Percentiles rank a stretch among this genome's conserved stretches.
Evolutionary conservation across 306 rosid genomes (phyloP).

Genomic region (barrel medic (Medicago truncatula)): MtrunA17r5.0-ANR NC_053043.1:13998001-13998500

Average conservation of each 20-base stretch:
- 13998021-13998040: conserved; percentile 35
- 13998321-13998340: too few species aligned
- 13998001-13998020: conserved; percentile 47
- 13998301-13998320: too few species aligned
- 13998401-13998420: too few species aligned
- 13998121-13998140: too few species aligned
- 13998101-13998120: conserved; percentile 46
- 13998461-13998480: not conserved
- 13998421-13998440: not conserved
- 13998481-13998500: not conserved
- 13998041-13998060: conserved; percentile 68
- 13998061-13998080: conserved; percentile 49
- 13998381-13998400: too few species aligned
- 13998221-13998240: not conserved
- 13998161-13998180: not conserved
- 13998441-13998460: not conserved
- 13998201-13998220: not conserved
- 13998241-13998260: too few species aligned
- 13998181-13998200: too few species aligned
- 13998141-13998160: not conserved
- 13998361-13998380: too few species aligned
- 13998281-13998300: too few species aligned
- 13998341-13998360: too few species aligned
- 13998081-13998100: conserved; percentile 42
- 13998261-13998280: not conserved